Conservation (phyloP, 306 rosid species). For the Cercis canadensis region DNA sequence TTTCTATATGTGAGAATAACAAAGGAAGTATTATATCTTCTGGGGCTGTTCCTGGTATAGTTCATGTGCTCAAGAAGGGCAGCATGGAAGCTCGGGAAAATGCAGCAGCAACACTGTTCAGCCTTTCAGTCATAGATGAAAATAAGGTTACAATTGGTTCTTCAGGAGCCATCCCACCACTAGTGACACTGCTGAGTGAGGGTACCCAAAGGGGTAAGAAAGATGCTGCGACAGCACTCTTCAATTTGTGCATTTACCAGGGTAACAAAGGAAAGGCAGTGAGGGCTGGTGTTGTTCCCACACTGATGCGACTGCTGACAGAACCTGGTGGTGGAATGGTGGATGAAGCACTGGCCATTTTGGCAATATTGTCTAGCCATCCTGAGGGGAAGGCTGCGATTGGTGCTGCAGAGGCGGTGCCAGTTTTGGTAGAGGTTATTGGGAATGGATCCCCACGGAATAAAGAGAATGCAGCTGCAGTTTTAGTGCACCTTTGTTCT, state of each 20-base stretch:
- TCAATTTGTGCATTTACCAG: conserved; percentile 93
- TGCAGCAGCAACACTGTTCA: conserved; percentile 98
- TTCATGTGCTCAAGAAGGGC: conserved; percentile 87
- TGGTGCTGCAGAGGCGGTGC: conserved; percentile 86
- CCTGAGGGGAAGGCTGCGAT: conserved; percentile 86
- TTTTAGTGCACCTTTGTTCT: conserved; percentile 84
- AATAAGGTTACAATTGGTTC: conserved; percentile 85
- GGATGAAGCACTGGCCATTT: conserved; percentile 96
- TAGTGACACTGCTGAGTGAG: conserved; percentile 80
- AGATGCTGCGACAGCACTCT: conserved; percentile 98
- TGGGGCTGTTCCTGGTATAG: conserved; percentile 95
- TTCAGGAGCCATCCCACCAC: conserved; percentile 92
- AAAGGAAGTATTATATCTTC: conserved; percentile 82
- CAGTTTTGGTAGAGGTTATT: conserved; percentile 80
- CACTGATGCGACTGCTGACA: conserved; percentile 81
- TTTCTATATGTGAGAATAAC: conserved; percentile 90
- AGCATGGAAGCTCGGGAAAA: conserved; percentile 99
- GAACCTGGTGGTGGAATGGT: conserved; percentile 93
- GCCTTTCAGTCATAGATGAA: conserved; percentile 96
- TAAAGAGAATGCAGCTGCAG: conserved; percentile 94
- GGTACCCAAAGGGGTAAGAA: conserved; percentile 98
- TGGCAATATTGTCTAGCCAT: conserved; percentile 92
- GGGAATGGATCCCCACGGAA: conserved; percentile 92
- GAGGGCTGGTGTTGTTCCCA: conserved; percentile 92
- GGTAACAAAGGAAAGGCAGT: conserved; percentile 98